Evolutionary conservation across 805 yeast species (phyloP), one percentile per base, ranked within the genome.

Genomic region (Saccharomycopsis javanensis): DNA sequence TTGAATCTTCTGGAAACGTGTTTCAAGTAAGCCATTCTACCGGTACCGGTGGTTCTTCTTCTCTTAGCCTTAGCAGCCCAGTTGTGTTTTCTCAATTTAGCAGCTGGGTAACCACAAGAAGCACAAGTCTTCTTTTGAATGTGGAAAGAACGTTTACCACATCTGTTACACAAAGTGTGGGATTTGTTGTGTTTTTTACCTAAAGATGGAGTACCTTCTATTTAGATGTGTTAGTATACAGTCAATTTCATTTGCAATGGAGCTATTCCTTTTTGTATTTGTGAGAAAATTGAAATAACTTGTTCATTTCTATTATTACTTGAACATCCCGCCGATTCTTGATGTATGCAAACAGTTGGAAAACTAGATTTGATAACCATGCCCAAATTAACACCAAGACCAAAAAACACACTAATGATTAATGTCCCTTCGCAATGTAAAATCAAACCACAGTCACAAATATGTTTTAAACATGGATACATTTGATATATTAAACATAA

Each of bases 131-230:
- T 88, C 96, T 92, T 94, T 83, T 94, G 99, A 76, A 86, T 80
- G 82, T 94, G 98, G 96, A 92, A 92, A 63, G 97, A 86, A 83
- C 98, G 96, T 75, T 83, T 80, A 74, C 98, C 98, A 83, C 99
- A 94, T 86, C 96, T 86, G 83, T 87, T 89, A 85, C 99, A 94
- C 79, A 91, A 82, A 76, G 95, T 86, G 89, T 94, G 99, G 76
- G 98, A 86, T 83, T 94, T 94, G 92, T 88, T 91, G 88, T 94
- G 97, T 80, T 94, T 90, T 83, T 92, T 92, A 85, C 99, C 99
- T 85, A 89, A 86, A 78, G 97, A 89, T 81, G 98, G 97, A 79
- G 99, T 92, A 88, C 99, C 99, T 90, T 92, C 96, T 82, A 71
- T 66, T 64, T 54, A 61, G 53, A 62, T 63, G 72, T 70, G 75